phyloP scores from a whole-genome alignment of 768 basidiomycete genomes.

The Boletus patriciae region DNA sequence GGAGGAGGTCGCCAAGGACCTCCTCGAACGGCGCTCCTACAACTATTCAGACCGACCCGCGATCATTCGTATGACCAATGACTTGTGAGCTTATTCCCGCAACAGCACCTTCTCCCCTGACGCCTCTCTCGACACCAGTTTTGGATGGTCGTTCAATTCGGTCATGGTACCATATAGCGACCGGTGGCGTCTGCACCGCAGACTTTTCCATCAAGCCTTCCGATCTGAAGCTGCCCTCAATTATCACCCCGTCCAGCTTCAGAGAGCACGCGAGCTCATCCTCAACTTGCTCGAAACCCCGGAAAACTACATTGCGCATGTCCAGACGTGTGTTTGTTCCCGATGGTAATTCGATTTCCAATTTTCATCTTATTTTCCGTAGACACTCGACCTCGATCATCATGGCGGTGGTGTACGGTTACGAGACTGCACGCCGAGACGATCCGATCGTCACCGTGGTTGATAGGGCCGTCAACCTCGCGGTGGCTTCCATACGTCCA shows the following conservation, averaged over 20 bases:
- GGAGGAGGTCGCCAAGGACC: constrained; percentile 38
- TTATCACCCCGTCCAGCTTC: constrained; percentile 26
- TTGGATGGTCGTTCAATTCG: constrained; percentile 33
- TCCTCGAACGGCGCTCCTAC: constrained; percentile 45
- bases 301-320: constrained; percentile 16
- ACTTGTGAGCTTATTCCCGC: constrained; percentile 22
- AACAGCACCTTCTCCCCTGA: neutral
- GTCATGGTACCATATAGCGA: constrained; percentile 29
- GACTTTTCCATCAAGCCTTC: constrained; percentile 31
- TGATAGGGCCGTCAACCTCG: constrained; percentile 25
- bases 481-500: constrained; percentile 21
- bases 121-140: constrained; percentile 7
- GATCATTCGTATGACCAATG: constrained; percentile 28
- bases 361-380: neutral
- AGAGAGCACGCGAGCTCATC: constrained; percentile 28
- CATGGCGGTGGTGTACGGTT: constrained; percentile 34
- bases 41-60: constrained; percentile 47
- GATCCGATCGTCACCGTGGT: constrained; percentile 30
- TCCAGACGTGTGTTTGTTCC: constrained; percentile 25
- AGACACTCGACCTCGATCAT: constrained; percentile 31
- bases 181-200: constrained; percentile 31
- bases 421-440: constrained; percentile 24
- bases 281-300: constrained; percentile 25
- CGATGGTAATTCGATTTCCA: neutral
- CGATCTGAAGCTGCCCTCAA: constrained; percentile 18